Evolutionary conservation across 345 rosid genomes (phyloP), one percentile per base, ranked within the genome.

Genomic region (rapeseed (Brassica napus)): DNA sequence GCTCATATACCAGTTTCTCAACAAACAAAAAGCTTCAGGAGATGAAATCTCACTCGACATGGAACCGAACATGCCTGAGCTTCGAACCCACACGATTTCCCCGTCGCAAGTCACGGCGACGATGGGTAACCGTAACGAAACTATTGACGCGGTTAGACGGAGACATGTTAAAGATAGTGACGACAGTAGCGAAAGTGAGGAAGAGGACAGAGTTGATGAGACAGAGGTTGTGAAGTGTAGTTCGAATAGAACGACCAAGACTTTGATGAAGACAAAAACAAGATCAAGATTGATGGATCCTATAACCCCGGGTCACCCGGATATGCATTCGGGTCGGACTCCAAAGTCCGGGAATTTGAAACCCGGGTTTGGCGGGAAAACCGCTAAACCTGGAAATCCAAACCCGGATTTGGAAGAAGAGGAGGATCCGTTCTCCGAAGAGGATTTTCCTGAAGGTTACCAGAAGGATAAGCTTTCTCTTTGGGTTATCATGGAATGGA

Each of bases 201-300:
- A 69, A 0, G 75, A 75, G 12, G 60, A 76, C 57, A 79, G 28
- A 79, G 71, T 70, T 18, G 86, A 82, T 3, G 82, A 31, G 10
- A 80, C 81, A 30, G 92, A 85, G 79, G 84, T 85, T 65, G 77
- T 91, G n/a, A 86, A 72, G 72, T 89, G 94, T 74, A 83, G 86
- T 47, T 88, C 97, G 0, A 87, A 83, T 64, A 69, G 80, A 14
- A 84, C 92, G 65, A 34, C 78, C 65, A 82, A 85, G 64, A 84
- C 77, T 30, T 79, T 87, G 26, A 78, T 85, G 72, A 80, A 65
- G 69, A 55, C 81, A 4, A 94, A 87, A 83, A 88, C 92, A 2
- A 85, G 83, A 77, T 92, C 95, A 3, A 86, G 98, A 78, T 78
- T 94, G 69, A 42, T 89, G 83, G 98, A 94, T 82, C 96, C 87